Conservation (phyloP, 352 stramenopile species). For the Phytophthora pini region DNA sequence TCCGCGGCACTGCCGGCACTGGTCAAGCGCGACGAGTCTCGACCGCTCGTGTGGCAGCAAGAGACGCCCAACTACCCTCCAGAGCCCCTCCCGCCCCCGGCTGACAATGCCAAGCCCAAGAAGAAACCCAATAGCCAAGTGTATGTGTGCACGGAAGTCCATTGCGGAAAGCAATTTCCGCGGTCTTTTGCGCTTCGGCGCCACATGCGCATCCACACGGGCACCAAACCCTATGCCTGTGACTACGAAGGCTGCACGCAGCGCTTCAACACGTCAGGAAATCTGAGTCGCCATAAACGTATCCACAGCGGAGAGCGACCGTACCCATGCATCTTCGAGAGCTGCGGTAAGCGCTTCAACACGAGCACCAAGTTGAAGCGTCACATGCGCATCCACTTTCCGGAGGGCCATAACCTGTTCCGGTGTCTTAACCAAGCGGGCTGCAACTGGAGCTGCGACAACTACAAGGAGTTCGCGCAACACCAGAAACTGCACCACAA, state of each 20-base stretch:
- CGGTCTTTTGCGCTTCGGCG: conserved; percentile 82
- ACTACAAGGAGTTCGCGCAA: conserved; percentile 86
- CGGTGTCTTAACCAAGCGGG: conserved; percentile 55
- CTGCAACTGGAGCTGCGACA: conserved; percentile 75
- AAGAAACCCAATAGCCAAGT: conserved; percentile 61
- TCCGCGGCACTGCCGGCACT: conserved; percentile 21
- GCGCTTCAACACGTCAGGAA: conserved; percentile 89
- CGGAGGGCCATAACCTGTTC: conserved; percentile 78
- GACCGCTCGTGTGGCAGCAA: conserved; percentile 20
- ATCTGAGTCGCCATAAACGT: conserved; percentile 87
- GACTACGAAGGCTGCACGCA: conserved; percentile 78
- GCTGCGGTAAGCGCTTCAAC: conserved; percentile 87
- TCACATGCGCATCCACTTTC: conserved; percentile 90
- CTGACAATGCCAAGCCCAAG: conserved; percentile 19
- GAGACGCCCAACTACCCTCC: conserved; percentile 6
- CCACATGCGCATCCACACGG: conserved; percentile 88
- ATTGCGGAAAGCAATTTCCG: conserved; percentile 88
- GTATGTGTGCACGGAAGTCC: conserved; percentile 76
- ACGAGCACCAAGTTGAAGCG: conserved; percentile 91
- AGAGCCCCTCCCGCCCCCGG: neutral
- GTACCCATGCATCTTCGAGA: conserved; percentile 81
- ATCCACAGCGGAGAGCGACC: conserved; percentile 87
- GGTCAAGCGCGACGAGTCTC: conserved; percentile 24
- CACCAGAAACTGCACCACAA: conserved; percentile 83
- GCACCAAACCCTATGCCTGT: conserved; percentile 83